Conservation (phyloP, 129 eudicot species). For the Chrysanthemum makinoi region DNA sequence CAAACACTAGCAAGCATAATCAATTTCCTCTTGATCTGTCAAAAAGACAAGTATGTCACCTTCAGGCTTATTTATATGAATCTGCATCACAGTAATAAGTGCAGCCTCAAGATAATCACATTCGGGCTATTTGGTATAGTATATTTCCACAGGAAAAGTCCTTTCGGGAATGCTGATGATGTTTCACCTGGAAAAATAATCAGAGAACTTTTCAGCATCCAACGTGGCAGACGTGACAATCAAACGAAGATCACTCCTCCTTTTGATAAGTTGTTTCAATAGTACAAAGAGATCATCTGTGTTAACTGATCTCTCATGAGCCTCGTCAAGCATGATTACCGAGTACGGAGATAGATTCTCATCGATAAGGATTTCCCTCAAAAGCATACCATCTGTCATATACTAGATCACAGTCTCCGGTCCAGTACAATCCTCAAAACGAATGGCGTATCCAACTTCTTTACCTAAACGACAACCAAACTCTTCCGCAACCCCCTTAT, state of each 20-base stretch:
- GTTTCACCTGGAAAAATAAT: no score
- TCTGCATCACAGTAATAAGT: conserved; percentile 72
- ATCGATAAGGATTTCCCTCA: background rate
- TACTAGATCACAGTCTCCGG: conserved; percentile 85
- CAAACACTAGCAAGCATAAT: conserved; percentile 12
- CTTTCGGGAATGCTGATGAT: conserved; percentile 92
- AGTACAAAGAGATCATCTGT: no score
- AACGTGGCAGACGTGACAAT: conserved; percentile 83
- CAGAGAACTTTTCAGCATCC: conserved; percentile 87
- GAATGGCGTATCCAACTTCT: conserved; percentile 74
- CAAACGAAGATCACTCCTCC: conserved; percentile 62
- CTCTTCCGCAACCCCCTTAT: conserved; percentile 90
- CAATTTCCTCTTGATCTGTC: conserved; percentile 93
- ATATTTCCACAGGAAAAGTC: conserved; percentile 80
- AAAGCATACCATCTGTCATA: conserved; percentile 89
- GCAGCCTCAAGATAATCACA: conserved; percentile 88
- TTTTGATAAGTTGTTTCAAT: no score
- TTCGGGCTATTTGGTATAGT: conserved; percentile 81
- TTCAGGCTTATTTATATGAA: conserved; percentile 85
- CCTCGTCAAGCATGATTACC: no score
- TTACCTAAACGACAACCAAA: conserved; percentile 89
- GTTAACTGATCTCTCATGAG: no score
- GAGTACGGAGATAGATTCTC: no score
- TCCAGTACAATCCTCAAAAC: conserved; percentile 70
- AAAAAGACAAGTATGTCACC: conserved; percentile 87